Conservation (phyloP, 148 eudicot genomes). For the Rhododendron vialii region DNA sequence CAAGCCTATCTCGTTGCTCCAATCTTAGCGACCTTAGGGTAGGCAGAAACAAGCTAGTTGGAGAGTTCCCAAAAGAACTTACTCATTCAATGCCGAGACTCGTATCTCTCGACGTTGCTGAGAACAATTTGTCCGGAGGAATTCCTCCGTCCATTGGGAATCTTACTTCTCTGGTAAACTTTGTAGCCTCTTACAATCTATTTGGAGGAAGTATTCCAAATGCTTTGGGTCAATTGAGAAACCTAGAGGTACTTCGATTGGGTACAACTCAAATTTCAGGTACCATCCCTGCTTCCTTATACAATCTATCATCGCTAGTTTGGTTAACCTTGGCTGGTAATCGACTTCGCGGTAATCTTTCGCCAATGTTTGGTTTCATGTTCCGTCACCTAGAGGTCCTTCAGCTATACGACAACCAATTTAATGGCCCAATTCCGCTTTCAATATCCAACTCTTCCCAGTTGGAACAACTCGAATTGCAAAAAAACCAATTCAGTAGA, state of each 20-base stretch:
- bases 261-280: not conserved
- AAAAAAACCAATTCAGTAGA: not conserved
- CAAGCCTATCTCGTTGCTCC: not conserved
- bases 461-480: not conserved
- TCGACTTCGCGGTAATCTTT: too few relatives aligned
- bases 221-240: not conserved
- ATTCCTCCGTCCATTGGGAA: not conserved
- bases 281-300: not conserved
- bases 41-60: not conserved
- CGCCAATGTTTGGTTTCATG: not conserved
- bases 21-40: not conserved
- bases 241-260: not conserved
- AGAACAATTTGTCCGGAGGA: not conserved
- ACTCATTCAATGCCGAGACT: not conserved
- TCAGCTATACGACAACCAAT: not conserved
- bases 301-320: too few relatives aligned
- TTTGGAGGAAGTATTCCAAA: not conserved
- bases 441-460: slow-evolving; percentile 11
- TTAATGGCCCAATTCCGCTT: not conserved
- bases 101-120: rapidly evolving
- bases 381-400: not conserved
- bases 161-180: not conserved
- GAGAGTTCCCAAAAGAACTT: not conserved
- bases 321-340: rapidly evolving
- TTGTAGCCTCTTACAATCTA: not conserved